These are phyloP conservation scores for Gardenia jasminoides DNA, from an alignment of 257 asterid genomes.

Conservation along the genomic window DNA sequence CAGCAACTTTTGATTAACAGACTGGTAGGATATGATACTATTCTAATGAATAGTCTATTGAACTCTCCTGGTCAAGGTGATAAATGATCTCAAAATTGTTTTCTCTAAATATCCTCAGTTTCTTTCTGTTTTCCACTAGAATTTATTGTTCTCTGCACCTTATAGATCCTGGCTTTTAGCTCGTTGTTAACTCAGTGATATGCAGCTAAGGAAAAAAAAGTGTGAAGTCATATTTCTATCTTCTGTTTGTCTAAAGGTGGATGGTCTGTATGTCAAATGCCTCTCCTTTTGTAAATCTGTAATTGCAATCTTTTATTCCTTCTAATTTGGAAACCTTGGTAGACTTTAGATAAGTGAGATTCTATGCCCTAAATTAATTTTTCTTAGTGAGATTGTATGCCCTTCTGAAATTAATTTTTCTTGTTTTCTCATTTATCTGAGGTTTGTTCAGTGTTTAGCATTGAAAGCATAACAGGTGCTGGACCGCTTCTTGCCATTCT, in stretches of 20 bases:
- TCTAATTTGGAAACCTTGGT: not conserved
- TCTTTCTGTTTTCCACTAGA: not conserved
- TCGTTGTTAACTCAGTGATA: not conserved
- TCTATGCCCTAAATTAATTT: too few relatives aligned
- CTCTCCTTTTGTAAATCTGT: not conserved
- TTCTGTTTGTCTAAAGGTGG: not conserved
- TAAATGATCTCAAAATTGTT: constrained; percentile 17
- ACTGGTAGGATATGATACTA: constrained; percentile 96
- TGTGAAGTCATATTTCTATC: not conserved
- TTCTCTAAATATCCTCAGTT: not conserved
- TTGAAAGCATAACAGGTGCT: not conserved
- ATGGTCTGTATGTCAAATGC: not conserved
- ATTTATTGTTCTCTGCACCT: not conserved
- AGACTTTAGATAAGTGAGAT: not conserved
- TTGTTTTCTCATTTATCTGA: not conserved
- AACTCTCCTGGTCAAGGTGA: constrained; percentile 90
- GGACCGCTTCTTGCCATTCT: not conserved
- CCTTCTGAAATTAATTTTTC: not conserved
- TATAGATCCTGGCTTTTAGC: not conserved
- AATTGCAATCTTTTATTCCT: constrained; percentile 4
- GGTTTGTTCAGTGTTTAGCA: not conserved
- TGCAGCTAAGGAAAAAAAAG: not conserved
- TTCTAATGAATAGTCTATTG: constrained; percentile 93
- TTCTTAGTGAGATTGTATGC: too few relatives aligned
- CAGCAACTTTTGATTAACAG: constrained; percentile 97